A percentile compares a stretch with the other conserved stretches of the same genome.
These are phyloP conservation scores for Aspergillus clavatus DNA, from an alignment of 2,329 filamentous ascomycete genomes.

Conservation along the genomic window DNA sequence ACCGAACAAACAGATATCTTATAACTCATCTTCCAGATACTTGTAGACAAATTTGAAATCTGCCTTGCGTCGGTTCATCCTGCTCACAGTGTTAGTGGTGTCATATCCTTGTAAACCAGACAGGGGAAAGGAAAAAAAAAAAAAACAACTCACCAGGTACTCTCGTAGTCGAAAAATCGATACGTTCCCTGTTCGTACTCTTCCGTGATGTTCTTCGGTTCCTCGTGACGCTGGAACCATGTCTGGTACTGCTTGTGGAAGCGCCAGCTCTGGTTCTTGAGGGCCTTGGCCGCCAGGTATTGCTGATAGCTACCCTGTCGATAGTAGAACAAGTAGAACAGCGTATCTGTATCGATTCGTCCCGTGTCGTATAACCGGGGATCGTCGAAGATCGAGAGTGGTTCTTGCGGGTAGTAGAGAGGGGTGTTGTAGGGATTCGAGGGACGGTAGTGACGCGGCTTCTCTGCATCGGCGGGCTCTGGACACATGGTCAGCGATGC, in stretches of 20 bases:
- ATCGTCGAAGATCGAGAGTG: slow-evolving; percentile 87
- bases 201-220: slow-evolving; percentile 97
- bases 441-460: slow-evolving; percentile 77
- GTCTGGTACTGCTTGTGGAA: slow-evolving; percentile 99
- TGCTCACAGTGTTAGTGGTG: slow-evolving; percentile 40
- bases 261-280: slow-evolving; percentile 97
- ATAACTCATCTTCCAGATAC: slow-evolving; percentile 91
- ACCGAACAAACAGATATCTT: slow-evolving; percentile 19
- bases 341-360: slow-evolving; percentile 86
- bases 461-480: slow-evolving; percentile 72
- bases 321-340: slow-evolving; percentile 99
- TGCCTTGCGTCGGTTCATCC: slow-evolving; percentile 98
- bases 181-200: slow-evolving; percentile 99
- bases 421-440: slow-evolving; percentile 73
- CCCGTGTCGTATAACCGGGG: slow-evolving; percentile 69
- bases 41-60: slow-evolving; percentile 99
- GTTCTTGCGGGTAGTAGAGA: slow-evolving; percentile 85
- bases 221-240: slow-evolving; percentile 97
- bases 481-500: slow-evolving; percentile 70
- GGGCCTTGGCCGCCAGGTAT: slow-evolving; percentile 88
- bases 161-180: slow-evolving; percentile 98
- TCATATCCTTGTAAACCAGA: no score
- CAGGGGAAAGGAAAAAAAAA: slow-evolving; percentile 9
- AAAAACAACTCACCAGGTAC: slow-evolving; percentile 72
- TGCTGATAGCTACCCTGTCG: slow-evolving; percentile 94